Evolutionary conservation across 2,329 filamentous ascomycete species (phyloP), one percentile per base, ranked within the genome.

Genomic region (Fusarium odoratissimum): DNA sequence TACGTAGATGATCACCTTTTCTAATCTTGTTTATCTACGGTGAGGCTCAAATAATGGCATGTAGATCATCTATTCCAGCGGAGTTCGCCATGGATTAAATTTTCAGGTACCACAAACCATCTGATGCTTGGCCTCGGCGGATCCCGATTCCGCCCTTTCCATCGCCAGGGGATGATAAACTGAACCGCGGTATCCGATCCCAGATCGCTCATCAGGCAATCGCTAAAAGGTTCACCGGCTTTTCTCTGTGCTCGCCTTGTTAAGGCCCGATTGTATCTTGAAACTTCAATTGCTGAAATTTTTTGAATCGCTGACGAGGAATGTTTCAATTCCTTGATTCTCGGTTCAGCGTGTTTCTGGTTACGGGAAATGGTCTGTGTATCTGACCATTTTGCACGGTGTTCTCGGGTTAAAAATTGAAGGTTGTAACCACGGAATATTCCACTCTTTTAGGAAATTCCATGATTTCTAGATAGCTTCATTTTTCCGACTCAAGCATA

Each of bases 171-270:
- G 38, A 48, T 33, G 54, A 42, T 33, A 55, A 56, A 25, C 35
- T 65, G 60, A 54, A 67, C 57, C 64, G 23, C 62, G 64, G 55
- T 57, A 60, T 67, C 52, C 45, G 62, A 67, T 67, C 44, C 54
- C 23, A 64, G 44, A 67, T 67, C 62, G 62, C 52, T n/a, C 44
- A 67, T 67, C 62, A 67, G 64, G 51, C 64, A 51, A 67, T 51
- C 30, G 37, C 40, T 31, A 16, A 25, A n/a, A 16, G 17, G 60
- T 67, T 60, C 64, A 67, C 52, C 62, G 44, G 45, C 17, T 28
- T 42, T 66, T 58, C 25, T 28, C 16, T 31, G 1, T 30, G 5
- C 4, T 19, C 45, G 37, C 6, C 31, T 33, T 45, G 52, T 67
- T 52, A 67, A 67, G 64, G 64, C 62, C 64, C 62, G 64, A 67